Conservation (phyloP, 176 grass and related monocot genomes). For the Musa acuminata region DNA sequence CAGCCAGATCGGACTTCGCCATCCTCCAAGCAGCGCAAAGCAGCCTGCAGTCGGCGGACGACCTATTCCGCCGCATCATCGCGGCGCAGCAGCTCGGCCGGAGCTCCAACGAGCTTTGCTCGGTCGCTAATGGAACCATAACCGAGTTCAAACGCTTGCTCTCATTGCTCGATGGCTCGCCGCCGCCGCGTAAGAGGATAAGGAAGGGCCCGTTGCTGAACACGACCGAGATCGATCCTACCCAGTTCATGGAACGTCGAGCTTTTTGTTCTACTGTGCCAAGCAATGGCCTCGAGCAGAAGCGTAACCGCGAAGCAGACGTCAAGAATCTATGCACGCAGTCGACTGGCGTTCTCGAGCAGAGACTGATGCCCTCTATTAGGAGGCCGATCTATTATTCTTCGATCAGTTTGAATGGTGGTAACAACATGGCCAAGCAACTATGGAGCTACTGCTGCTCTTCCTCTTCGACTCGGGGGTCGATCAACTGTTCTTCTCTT, state of each 20-base stretch:
- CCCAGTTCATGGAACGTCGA: background rate
- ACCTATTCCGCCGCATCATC: background rate
- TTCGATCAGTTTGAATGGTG: background rate
- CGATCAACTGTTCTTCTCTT: background rate
- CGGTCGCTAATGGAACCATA: background rate
- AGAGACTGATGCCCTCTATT: background rate
- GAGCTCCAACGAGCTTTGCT: conserved; percentile 2
- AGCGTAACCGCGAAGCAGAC: too few species aligned
- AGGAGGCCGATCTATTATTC: background rate
- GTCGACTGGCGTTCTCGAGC: background rate
- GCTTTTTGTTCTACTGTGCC: background rate
- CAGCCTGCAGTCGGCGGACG: conserved; percentile 3
- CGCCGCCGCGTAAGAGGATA: background rate
- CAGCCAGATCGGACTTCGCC: background rate
- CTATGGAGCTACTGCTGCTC: conserved; percentile 1
- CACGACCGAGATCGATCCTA: background rate
- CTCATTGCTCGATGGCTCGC: conserved; percentile 1
- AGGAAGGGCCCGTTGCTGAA: conserved; percentile 7
- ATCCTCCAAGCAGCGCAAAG: conserved; percentile 12
- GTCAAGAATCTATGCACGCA: background rate
- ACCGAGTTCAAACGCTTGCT: conserved; percentile 3
- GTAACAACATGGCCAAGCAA: background rate
- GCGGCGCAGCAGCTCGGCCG: background rate
- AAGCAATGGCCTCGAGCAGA: background rate
- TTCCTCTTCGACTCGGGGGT: background rate